Evolutionary conservation across 768 basidiomycete genomes (phyloP).

Genomic region (Serendipita indica): DNA sequence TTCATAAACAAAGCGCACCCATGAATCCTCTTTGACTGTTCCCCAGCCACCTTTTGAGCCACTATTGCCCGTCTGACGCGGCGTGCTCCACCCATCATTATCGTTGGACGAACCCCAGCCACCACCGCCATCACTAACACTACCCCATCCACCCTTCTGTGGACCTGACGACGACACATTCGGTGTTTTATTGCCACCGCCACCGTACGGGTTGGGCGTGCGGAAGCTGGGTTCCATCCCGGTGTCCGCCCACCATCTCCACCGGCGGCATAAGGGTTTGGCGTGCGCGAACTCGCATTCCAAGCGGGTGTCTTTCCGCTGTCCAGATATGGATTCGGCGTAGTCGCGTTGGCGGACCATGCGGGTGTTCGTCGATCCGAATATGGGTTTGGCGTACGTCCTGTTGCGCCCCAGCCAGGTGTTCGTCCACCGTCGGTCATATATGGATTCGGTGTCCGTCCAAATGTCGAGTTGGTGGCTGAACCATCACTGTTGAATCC

Average conservation of each 20-base stretch:
- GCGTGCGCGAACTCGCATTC: constrained; percentile 37
- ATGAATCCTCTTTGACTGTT: constrained; percentile 17
- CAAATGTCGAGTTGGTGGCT: constrained; percentile 4
- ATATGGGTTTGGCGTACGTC: constrained; percentile 32
- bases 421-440: constrained; percentile 15
- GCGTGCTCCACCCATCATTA: constrained; percentile 22
- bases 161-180: constrained; percentile 12
- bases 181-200: constrained; percentile 40
- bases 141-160: constrained; percentile 19
- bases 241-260: constrained; percentile 22
- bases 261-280: constrained; percentile 33
- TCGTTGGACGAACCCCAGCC: constrained; percentile 17
- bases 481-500: constrained; percentile 23
- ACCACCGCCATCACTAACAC: constrained; percentile 16
- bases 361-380: constrained; percentile 49
- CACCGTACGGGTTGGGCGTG: constrained; percentile 19
- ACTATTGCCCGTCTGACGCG: too few relatives aligned
- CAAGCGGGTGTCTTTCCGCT: constrained; percentile 43
- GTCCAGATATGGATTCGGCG: constrained; percentile 57
- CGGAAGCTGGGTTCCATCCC: constrained; percentile 22
- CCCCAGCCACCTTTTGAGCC: constrained; percentile 23
- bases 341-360: constrained; percentile 44
- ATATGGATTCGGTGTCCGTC: constrained; percentile 43
- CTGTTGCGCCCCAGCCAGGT: constrained; percentile 18
- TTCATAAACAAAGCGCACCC: background rate